Base-by-base conservation (phyloP, 1,284 basidiomycete genomes). In the Filobasidium uniguttulatum region DNA sequence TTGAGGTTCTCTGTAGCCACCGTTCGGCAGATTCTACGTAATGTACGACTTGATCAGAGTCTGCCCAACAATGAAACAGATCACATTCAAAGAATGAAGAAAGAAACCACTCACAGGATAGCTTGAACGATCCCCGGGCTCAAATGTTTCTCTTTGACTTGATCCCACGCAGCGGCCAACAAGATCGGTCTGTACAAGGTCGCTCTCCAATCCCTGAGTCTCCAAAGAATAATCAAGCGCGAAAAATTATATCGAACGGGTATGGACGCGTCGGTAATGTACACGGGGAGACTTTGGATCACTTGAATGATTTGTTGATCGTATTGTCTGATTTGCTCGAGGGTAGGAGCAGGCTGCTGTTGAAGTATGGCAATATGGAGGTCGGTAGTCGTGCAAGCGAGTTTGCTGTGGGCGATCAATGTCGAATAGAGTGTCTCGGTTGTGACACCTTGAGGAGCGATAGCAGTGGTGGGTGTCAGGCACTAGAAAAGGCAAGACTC, bases 171-270 rank as follows among this genome's bases (percentile, higher is more conserved):
- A 6, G 56, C 57, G 10, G 57, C 53, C 4, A 60, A 52, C 28
- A 60, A 50, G 17, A 59, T 55, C 5, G 59, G 59, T 10, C 57
- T 49, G 40, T 56, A 59, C 22, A 60, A 45, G 23, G 57, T 59
- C 17, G 57, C 49, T 5, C 55, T n/a, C 23, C 56, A 48, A 28
- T 60, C 56, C 17, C 59, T 38, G 5, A 49, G 38, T 26, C 59
- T 48, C 59, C 59, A 60, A 2, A 41, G 22, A 41, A 57, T 53
- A 0, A 57, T 36, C 14, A 23, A 31, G 10, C 50, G 43, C 2
- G 59, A 56, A 25, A 59, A 49, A 5, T 46, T 31, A 34, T 48
- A 44, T 15, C 43, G 54, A 14, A 52, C 57, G 10, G 47, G 45
- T 8, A 12, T 20, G 17, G n/a, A 41, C 26, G 22, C 41, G 36